Evolutionary conservation across 306 rosid genomes (phyloP), one percentile per base, ranked within the genome.

Genomic region (Fagus crenata): DNA sequence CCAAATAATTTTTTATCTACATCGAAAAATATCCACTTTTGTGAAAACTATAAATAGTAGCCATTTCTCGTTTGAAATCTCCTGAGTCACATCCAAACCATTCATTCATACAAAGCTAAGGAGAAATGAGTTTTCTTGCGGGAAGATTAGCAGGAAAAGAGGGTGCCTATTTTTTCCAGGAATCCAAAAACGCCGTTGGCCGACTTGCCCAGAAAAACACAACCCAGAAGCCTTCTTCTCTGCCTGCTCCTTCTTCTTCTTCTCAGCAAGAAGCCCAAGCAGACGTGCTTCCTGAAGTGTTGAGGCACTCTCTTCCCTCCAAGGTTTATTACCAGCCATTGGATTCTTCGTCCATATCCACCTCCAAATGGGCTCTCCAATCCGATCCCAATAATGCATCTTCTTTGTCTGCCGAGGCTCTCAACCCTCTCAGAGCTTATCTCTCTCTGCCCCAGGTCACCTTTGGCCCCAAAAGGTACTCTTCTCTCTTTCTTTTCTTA

Each of bases 91-190:
- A 2, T 3, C 6, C 67, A 31, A 31, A 28, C 49, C 70, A 2
- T 6, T 17, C 70, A 65, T 65, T 17, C 4, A 17, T 36, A 18
- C 64, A 28, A 3, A 58, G 64, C 36, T 7, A n/a, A 28, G 11
- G 59, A 17, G 53, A 70, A 28, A 92, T 94, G 98, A 92, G 97
- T 74, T 92, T 94, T 79, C 92, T 92, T 5, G 96, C 91, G 79
- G 93, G 96, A 78, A 89, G 98, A 49, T 80, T 86, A 74, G 97
- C 97, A 0, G 97, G 90, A 58, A 94, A 90, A 85, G 98, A 94
- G 82, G 98, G 89, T 0, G 97, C 98, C 0, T 92, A 86, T 69
- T 94, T 94, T 73, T 79, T 94, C 79, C 95, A 90, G 78, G 97
- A 94, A 89, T 90, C 98, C 86, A 94, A 92, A 84, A 85, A 88